A percentile compares a stretch with the other conserved stretches of the same genome.
Evolutionary conservation across 2,329 filamentous ascomycete genomes (phyloP).

Genomic region (Chrysosporium queenslandicum): DNA sequence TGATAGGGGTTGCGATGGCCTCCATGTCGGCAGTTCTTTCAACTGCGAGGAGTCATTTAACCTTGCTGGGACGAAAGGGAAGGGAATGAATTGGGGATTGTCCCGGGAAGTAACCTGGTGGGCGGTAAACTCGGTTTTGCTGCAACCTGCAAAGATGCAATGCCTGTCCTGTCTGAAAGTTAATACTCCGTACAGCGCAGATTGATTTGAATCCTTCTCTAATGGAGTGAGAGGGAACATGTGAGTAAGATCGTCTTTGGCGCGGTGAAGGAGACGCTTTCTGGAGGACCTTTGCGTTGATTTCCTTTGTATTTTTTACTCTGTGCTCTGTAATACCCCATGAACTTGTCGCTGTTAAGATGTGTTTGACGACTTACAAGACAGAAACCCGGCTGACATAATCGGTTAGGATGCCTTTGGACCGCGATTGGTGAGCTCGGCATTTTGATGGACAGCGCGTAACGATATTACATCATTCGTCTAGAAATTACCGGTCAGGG

Average conservation of each 20-base stretch:
- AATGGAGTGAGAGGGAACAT: no score
- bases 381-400: neutral
- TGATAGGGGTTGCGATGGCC: neutral
- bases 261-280: neutral
- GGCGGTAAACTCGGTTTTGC: constrained; percentile 1
- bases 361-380: neutral
- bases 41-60: no score
- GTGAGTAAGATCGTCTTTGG: no score
- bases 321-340: neutral
- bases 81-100: neutral
- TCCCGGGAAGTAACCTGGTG: neutral
- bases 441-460: neutral
- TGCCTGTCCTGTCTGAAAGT: neutral
- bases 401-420: neutral
- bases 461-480: neutral
- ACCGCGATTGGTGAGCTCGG: neutral
- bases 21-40: neutral
- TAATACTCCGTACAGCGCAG: neutral
- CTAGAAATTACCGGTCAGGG: neutral
- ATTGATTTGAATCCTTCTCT: neutral
- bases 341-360: neutral
- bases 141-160: neutral
- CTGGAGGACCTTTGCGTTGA: neutral
- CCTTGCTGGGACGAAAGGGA: no score
- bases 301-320: neutral